phyloP scores from a whole-genome alignment of 2,329 filamentous ascomycete genomes.

The Fusarium clavum region DNA sequence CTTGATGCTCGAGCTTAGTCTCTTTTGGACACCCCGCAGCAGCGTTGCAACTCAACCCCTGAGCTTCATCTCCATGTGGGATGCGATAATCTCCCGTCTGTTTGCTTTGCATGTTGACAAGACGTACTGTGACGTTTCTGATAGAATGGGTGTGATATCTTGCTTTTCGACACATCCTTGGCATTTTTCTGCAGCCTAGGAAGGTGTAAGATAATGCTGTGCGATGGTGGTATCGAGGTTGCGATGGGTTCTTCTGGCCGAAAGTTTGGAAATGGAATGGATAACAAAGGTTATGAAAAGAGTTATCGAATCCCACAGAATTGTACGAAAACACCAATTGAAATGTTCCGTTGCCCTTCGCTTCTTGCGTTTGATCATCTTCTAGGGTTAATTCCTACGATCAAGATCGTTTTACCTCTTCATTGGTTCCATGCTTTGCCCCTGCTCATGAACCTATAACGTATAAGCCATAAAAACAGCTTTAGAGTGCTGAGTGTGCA shows the following conservation, averaged over 20 bases:
- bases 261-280: slow-evolving; percentile 31
- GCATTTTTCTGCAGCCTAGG: neutral
- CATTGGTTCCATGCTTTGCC: slow-evolving; percentile 14
- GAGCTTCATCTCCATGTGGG: slow-evolving; percentile 24
- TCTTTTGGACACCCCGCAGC: slow-evolving; percentile 38
- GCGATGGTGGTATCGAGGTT: neutral
- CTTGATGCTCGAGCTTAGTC: slow-evolving; percentile 27
- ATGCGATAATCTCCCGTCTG: slow-evolving; percentile 31
- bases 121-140: slow-evolving; percentile 12
- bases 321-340: neutral
- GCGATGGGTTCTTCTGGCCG: neutral
- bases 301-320: neutral
- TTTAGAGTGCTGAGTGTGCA: neutral
- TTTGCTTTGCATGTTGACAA: slow-evolving; percentile 4
- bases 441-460: neutral
- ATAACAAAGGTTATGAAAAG: slow-evolving; percentile 9
- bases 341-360: neutral
- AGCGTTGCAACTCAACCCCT: slow-evolving; percentile 38
- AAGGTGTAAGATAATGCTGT: neutral
- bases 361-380: slow-evolving; percentile 32
- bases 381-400: slow-evolving; percentile 18
- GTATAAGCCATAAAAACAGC: neutral
- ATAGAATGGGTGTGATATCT: neutral
- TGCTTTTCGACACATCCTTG: neutral
- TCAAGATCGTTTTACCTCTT: slow-evolving; percentile 22